These are phyloP conservation scores for Pseudopithomyces chartarum DNA, from an alignment of 2,329 filamentous ascomycete genomes.

Conservation along the genomic window DNA sequence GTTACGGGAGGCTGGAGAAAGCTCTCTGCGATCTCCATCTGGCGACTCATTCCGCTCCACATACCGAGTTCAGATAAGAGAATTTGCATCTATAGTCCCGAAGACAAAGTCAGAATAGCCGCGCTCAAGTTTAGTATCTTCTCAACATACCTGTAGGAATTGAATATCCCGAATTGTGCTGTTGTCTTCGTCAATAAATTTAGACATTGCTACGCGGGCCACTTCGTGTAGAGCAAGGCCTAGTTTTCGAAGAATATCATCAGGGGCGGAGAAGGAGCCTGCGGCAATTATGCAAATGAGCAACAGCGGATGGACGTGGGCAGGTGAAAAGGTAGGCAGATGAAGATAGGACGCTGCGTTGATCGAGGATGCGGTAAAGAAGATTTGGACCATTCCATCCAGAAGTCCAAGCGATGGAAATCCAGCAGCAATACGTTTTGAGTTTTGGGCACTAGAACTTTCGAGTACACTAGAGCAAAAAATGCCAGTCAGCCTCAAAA, in stretches of 20 bases:
- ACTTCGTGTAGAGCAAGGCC: conserved; percentile 60
- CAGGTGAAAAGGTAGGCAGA: conserved; percentile 62
- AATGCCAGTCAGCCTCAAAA: no score
- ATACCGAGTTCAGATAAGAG: conserved; percentile 59
- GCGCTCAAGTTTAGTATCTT: background rate
- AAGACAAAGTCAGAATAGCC: background rate
- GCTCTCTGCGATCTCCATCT: conserved; percentile 65
- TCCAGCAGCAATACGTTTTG: conserved; percentile 60
- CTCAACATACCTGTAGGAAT: conserved; percentile 43
- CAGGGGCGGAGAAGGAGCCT: conserved; percentile 64
- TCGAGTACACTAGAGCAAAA: conserved; percentile 53
- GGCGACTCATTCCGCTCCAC: conserved; percentile 64
- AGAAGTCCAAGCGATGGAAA: conserved; percentile 67
- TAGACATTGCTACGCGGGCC: conserved; percentile 46
- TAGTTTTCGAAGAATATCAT: conserved; percentile 63
- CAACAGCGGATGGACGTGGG: conserved; percentile 62
- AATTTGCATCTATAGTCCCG: conserved; percentile 45
- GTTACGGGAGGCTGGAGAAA: conserved; percentile 60
- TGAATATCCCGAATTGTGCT: conserved; percentile 57
- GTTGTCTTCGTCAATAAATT: conserved; percentile 57
- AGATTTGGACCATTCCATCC: conserved; percentile 66
- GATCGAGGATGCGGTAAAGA: conserved; percentile 61
- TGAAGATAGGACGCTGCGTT: conserved; percentile 67
- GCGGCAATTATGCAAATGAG: conserved; percentile 64
- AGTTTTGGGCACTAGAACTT: conserved; percentile 59